A percentile compares a stretch with the other conserved stretches of the same genome.
Evolutionary conservation across 129 eudicot species (phyloP).

Genomic region (Escallonia rubra): DNA sequence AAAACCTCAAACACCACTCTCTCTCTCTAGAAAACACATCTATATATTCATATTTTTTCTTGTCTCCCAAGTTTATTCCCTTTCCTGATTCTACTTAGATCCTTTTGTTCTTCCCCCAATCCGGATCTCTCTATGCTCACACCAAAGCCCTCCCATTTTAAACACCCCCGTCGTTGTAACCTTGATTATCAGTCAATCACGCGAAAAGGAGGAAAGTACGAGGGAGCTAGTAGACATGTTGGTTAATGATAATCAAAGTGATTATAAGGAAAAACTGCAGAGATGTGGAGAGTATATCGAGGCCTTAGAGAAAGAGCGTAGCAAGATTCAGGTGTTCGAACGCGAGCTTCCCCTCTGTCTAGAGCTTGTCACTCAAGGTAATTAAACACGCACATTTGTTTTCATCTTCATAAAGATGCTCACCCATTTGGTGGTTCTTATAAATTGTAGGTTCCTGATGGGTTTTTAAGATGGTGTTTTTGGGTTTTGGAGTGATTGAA

Average conservation of each 20-base stretch:
- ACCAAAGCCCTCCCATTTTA: constrained; percentile 29
- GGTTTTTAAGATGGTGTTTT: constrained; percentile 8
- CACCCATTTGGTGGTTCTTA: neutral
- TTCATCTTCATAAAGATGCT: neutral
- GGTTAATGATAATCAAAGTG: constrained; percentile 23
- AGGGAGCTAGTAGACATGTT: constrained; percentile 16
- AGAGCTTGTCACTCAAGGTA: constrained; percentile 84
- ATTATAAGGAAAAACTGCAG: constrained; percentile 52
- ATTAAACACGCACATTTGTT: neutral
- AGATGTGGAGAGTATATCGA: constrained; percentile 55
- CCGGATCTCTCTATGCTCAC: constrained; percentile 49
- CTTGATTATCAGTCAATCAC: neutral
- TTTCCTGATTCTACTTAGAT: constrained; percentile 65
- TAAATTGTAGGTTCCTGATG: constrained; percentile 3
- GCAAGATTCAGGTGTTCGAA: constrained; percentile 74
- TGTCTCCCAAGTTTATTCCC: constrained; percentile 60
- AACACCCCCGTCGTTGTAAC: constrained; percentile 7
- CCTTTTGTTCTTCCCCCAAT: constrained; percentile 58
- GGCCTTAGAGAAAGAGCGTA: constrained; percentile 67
- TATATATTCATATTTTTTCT: constrained; percentile 23
- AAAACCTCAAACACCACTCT: neutral
- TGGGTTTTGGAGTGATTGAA: constrained; percentile 57
- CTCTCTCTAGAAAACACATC: constrained; percentile 6
- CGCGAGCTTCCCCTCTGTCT: constrained; percentile 94
- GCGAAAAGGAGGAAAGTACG: neutral